Conservation (phyloP, 176 grass and related monocot species). For the Oryza rufipogon region DNA sequence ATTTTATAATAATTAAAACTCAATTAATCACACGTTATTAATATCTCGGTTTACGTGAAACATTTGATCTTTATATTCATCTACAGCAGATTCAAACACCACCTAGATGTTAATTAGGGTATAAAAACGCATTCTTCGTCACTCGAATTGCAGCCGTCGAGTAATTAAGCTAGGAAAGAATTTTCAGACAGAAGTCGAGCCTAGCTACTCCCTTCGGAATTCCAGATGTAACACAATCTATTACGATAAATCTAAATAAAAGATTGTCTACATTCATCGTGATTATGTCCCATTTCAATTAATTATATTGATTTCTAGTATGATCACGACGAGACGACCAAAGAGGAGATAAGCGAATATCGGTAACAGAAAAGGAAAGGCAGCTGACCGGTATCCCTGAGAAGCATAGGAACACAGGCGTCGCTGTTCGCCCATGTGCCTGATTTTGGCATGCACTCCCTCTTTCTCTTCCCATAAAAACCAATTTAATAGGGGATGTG, state of each 20-base stretch:
- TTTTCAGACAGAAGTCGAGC: background rate
- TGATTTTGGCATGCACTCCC: background rate
- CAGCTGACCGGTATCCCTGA: background rate
- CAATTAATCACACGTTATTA: too few relatives aligned
- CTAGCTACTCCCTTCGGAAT: too few relatives aligned
- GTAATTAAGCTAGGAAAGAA: background rate
- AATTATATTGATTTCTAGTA: background rate
- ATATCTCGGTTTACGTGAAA: too few relatives aligned
- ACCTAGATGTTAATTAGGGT: background rate
- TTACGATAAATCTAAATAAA: too few relatives aligned
- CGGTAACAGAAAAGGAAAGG: background rate
- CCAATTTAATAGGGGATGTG: rapidly evolving
- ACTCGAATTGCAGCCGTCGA: background rate
- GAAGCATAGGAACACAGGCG: slow-evolving; percentile 11
- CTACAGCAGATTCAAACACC: too few relatives aligned
- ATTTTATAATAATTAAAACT: too few relatives aligned
- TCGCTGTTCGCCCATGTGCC: slow-evolving; percentile 40
- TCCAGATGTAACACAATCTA: too few relatives aligned
- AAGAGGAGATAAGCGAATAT: background rate
- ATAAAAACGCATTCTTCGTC: background rate
- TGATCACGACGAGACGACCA: background rate
- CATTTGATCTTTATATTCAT: too few relatives aligned
- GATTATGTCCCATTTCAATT: too few relatives aligned
- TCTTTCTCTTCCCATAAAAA: too few relatives aligned
- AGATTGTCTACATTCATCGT: too few relatives aligned